Conservation (phyloP, 2,329 filamentous ascomycete species). For the Ceratocystis lukuohia region DNA sequence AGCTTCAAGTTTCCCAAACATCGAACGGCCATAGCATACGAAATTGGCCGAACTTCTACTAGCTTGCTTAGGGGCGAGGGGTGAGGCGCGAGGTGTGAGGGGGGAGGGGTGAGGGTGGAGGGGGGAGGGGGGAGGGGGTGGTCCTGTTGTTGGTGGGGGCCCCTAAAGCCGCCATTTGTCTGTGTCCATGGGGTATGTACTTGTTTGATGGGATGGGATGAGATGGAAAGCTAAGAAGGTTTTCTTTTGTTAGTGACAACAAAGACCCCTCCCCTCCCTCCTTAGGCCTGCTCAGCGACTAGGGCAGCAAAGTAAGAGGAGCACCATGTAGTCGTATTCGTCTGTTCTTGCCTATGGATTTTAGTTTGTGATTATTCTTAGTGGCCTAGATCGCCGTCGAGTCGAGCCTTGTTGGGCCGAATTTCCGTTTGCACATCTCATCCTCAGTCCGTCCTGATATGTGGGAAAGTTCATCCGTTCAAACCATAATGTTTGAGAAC, state of each 20-base stretch:
- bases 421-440: not conserved
- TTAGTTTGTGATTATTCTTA: not conserved
- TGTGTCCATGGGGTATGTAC: too few species aligned
- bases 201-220: too few species aligned
- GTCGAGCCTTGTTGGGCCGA: not conserved
- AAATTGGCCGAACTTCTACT: not conserved
- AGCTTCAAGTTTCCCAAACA: not conserved
- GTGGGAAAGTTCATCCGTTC: slow-evolving; percentile 6
- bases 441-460: not conserved
- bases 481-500: not conserved
- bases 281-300: not conserved
- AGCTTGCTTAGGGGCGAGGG: not conserved
- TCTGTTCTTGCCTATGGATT: not conserved
- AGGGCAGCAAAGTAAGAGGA: not conserved
- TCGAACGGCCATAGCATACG: not conserved
- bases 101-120: too few species aligned
- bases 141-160: too few species aligned
- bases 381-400: not conserved
- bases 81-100: too few species aligned
- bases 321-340: not conserved
- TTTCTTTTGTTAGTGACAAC: too few species aligned
- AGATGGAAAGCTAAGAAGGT: too few species aligned
- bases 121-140: not conserved
- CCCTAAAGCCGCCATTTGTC: too few species aligned
- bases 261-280: too few species aligned